These are phyloP conservation scores for Pichia membranifaciens DNA, from an alignment of 805 yeast genomes.

Conservation along the genomic window DNA sequence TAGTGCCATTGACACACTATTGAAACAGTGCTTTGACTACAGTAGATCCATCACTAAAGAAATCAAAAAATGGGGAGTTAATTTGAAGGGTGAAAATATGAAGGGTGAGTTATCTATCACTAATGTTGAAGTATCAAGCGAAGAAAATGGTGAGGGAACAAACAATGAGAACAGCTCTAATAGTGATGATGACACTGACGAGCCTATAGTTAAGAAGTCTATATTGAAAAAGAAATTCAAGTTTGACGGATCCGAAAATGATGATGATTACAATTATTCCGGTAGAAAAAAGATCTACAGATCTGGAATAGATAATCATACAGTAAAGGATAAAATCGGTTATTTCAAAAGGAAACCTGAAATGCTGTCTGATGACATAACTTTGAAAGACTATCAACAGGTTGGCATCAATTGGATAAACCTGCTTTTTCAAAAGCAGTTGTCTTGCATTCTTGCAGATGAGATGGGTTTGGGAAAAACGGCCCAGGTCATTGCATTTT, in stretches of 20 bases:
- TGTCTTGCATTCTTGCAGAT: conserved; percentile 94
- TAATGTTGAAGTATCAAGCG: conserved; percentile 33
- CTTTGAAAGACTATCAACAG: conserved; percentile 84
- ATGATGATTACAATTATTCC: conserved; percentile 24
- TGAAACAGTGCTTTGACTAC: conserved; percentile 72
- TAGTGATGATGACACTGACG: conserved; percentile 23
- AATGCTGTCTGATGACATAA: conserved; percentile 54
- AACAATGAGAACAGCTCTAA: conserved; percentile 22
- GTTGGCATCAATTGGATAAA: conserved; percentile 96
- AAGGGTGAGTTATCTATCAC: conserved; percentile 62
- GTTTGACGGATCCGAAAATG: conserved; percentile 39
- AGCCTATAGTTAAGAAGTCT: conserved; percentile 36
- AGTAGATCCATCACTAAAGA: conserved; percentile 67
- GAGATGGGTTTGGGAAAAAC: conserved; percentile 99
- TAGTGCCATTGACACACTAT: conserved; percentile 89
- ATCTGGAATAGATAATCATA: conserved; percentile 26
- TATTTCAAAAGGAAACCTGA: conserved; percentile 71
- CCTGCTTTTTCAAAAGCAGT: conserved; percentile 64
- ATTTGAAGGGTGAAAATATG: conserved; percentile 44
- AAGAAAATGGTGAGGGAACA: conserved; percentile 22
- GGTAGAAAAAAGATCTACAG: conserved; percentile 18
- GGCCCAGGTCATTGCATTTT: conserved; percentile 88
- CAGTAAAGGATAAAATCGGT: conserved; percentile 15
- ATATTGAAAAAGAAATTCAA: conserved; percentile 4
- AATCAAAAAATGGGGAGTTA: conserved; percentile 86